These are phyloP conservation scores for Backusella tarrabulga DNA, from an alignment of 192 early-diverging fungal genomes.

Conservation along the genomic window DNA sequence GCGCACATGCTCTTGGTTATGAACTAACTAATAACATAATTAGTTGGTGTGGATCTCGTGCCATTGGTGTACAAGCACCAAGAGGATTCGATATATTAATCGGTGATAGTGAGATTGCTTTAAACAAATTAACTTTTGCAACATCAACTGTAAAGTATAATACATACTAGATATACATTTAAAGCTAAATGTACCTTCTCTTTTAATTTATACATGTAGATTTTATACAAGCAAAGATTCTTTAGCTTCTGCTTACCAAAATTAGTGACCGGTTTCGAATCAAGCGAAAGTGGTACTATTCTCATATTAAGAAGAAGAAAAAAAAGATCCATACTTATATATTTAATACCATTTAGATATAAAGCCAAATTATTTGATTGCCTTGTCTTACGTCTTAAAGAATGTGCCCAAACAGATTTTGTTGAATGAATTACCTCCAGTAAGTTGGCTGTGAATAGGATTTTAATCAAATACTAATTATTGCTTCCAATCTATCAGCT, in stretches of 20 bases:
- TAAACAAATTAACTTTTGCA: constrained; percentile 71
- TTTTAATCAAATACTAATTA: not conserved
- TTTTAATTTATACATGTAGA: constrained; percentile 44
- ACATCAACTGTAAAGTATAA: constrained; percentile 48
- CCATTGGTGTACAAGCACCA: constrained; percentile 51
- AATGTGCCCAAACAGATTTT: constrained; percentile 84
- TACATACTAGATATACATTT: not conserved
- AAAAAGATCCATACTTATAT: not conserved
- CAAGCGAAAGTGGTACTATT: constrained; percentile 34
- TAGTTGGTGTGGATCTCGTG: constrained; percentile 43
- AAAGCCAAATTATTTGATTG: constrained; percentile 75
- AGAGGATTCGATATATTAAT: constrained; percentile 74
- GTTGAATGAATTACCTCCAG: constrained; percentile 71
- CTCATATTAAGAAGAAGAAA: not conserved
- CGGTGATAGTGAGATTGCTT: constrained; percentile 63
- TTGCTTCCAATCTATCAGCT: constrained; percentile 45
- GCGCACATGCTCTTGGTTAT: constrained; percentile 51
- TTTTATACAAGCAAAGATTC: constrained; percentile 84
- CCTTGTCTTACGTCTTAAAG: constrained; percentile 77
- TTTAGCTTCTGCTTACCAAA: constrained; percentile 76
- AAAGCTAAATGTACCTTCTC: not conserved
- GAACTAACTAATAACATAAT: constrained; percentile 54
- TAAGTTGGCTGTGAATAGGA: constrained; percentile 34
- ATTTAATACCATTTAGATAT: constrained; percentile 35
- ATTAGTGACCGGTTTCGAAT: constrained; percentile 57